Evolutionary conservation across 768 basidiomycete genomes (phyloP), one percentile per base, ranked within the genome.

Genomic region (Chalciporus sphaerocephalus): DNA sequence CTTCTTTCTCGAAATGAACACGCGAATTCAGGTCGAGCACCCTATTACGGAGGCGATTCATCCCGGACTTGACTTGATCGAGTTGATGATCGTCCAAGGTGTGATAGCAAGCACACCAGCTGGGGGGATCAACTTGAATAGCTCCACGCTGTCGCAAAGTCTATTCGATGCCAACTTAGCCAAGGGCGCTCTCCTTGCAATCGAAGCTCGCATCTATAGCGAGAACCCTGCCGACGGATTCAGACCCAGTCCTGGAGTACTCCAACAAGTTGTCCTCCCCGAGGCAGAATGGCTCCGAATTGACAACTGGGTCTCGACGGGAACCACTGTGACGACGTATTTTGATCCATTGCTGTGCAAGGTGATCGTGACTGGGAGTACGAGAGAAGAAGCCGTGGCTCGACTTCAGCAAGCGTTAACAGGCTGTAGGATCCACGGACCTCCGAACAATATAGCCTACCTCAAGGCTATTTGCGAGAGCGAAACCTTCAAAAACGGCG

Each of bases 1-100:
- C 63, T 85, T 72, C 66, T 87, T 86, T 48, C 69, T 87, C 11
- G 84, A 87, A 59, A 80, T 86, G 77, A 86, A 87, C 50, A 80
- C 81, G 0, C 72, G 83, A 8, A 74, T 84, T 36, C 81, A 83
- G 72, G 82, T 86, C 15, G 84, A 86, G 60, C 84, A 87, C 48
- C 71, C 80, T 1, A 70, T 86, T 24, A 85, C 83, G 0, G 83
- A 85, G 60, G 68, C 66, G 16, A 65, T 72, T 6, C 69, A 80
- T 53, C 70, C 74, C 7, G 71, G 74, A 5, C 69, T 85, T 30
- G 84, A 86, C 52, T 65, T 87, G 11, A 77, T 86, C 12, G 71
- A 75, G 43, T 62, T 86, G 36, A 85, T 85, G 83, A 73, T 85
- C 17, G 66, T 70, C 5, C 81, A 83, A 64, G 81, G 73, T 0